Evolutionary conservation across 202 grass and related monocot species (phyloP), one percentile per base, ranked within the genome.

Genomic region (Schoenoplectus tabernaemontani): DNA sequence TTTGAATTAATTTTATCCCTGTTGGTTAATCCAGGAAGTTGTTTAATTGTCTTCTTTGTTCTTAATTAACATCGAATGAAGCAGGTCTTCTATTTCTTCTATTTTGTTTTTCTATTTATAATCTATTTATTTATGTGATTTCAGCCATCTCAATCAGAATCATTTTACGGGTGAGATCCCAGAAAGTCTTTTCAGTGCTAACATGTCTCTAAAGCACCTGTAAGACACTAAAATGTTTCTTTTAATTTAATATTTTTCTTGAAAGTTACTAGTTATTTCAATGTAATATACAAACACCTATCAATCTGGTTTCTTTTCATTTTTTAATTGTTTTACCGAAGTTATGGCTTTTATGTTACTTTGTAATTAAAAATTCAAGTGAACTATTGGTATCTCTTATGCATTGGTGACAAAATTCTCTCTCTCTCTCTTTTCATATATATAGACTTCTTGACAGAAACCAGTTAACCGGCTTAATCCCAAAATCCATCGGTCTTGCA

Each of bases 121-220:
- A 84, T 47, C 26, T 74, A 22, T 82, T 28, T 64, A 11, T 50
- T 56, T 33, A 33, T 68, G 78, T 85, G 6, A 74, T 15, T 43
- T 82, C 74, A 97, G 93, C 57, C 91, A 97, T 91, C 82, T 97
- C 62, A 93, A 92, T 50, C 5, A 37, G 67, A 97, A 97, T 71
- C n/a, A 30, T 17, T 78, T 97, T 20, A 78, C 85, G 64, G 93
- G 93, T 78, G 47, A 20, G 5, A 83, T 97, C 51, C 88, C 90
- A 4, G 83, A 84, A 56, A 72, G 11, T 64, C 81, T 97, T 30
- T 97, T 97, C 88, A 88, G 51, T 56, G 68, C 84, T 20, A 64
- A 7, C 4, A 89, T 93, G 90, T 0, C 0, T 0, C 85, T 88
- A 78, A 86, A 69, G 63, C 90, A 93, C 78, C 77, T 93, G 90